A percentile compares a stretch with the other conserved stretches of the same genome.
Conservation (phyloP, 768 basidiomycete genomes). For the Crassisporium funariophilum region DNA sequence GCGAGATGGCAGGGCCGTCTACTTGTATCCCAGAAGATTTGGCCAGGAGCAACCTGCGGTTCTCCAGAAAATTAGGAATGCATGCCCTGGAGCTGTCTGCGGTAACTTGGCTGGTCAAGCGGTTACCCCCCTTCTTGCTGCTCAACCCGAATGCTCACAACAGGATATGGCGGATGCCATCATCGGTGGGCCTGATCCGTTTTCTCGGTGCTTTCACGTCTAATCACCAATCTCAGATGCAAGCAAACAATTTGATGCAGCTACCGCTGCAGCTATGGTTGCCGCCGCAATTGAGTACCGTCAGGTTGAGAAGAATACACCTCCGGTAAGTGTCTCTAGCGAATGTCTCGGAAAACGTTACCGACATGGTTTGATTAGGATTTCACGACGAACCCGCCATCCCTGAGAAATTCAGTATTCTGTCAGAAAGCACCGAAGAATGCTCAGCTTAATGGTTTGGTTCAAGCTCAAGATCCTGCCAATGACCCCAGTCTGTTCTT, state of each 20-base stretch:
- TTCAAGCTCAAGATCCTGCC: conserved; percentile 54
- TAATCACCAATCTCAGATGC: conserved; percentile 38
- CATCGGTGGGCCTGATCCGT: conserved; percentile 42
- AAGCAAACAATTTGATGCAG: conserved; percentile 51
- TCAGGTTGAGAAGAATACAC: conserved; percentile 61
- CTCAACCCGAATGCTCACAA: conserved; percentile 54
- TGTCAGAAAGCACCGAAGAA: conserved; percentile 57
- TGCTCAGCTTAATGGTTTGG: conserved; percentile 47
- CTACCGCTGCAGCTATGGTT: conserved; percentile 54
- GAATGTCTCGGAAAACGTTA: background rate
- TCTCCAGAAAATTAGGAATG: conserved; percentile 43
- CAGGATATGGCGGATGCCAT: conserved; percentile 60
- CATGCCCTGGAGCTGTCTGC: conserved; percentile 53
- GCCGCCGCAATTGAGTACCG: conserved; percentile 54
- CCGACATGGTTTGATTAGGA: conserved; percentile 35
- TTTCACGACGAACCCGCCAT: conserved; percentile 53
- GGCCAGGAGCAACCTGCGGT: conserved; percentile 52
- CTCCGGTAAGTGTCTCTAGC: conserved; percentile 40
- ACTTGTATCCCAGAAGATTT: conserved; percentile 55
- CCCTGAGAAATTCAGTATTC: conserved; percentile 55
- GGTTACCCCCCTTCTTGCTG: conserved; percentile 53
- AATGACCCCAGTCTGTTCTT: conserved; percentile 57
- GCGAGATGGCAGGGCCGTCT: conserved; percentile 45
- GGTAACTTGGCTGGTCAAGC: conserved; percentile 50
- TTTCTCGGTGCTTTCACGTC: background rate